Evolutionary conservation across 2,329 filamentous ascomycete genomes (phyloP).

Genomic region (Aspergillus uvarum): DNA sequence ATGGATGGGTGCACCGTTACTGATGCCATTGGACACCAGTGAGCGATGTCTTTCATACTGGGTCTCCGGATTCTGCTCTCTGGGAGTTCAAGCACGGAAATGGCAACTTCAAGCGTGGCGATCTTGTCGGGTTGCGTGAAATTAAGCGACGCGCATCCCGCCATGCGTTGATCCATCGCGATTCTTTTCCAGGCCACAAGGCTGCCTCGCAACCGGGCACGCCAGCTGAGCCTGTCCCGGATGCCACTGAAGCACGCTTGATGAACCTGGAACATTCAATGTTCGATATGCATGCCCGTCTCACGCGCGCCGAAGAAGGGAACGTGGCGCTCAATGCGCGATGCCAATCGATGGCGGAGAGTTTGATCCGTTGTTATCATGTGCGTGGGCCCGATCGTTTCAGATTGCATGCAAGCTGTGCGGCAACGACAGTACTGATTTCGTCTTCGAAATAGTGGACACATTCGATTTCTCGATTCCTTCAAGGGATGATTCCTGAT

Average conservation of each 20-base stretch:
- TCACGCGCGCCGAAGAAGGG: constrained; percentile 80
- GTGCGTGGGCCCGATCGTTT: constrained; percentile 41
- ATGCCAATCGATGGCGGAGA: constrained; percentile 79
- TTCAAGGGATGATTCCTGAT: constrained; percentile 72
- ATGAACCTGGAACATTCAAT: constrained; percentile 75
- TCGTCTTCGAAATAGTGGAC: constrained; percentile 61
- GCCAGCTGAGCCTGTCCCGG: constrained; percentile 78
- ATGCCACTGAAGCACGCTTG: constrained; percentile 74
- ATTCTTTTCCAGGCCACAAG: constrained; percentile 80
- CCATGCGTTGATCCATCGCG: constrained; percentile 88
- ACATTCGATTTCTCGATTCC: constrained; percentile 74
- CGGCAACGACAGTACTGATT: constrained; percentile 4
- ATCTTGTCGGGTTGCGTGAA: constrained; percentile 84
- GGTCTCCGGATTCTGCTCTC: constrained; percentile 84
- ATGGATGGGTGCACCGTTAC: constrained; percentile 5
- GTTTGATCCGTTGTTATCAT: constrained; percentile 70
- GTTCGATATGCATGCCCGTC: constrained; percentile 73
- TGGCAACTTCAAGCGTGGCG: constrained; percentile 93
- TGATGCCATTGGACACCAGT: constrained; percentile 55
- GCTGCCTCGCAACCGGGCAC: constrained; percentile 76
- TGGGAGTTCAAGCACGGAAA: constrained; percentile 99
- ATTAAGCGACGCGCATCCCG: constrained; percentile 94
- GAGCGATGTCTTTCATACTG: constrained; percentile 96
- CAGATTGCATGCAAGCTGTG: constrained; percentile 8
- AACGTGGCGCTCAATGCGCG: constrained; percentile 76